Base-by-base conservation (phyloP, 2,329 filamentous ascomycete species). In the Arthrobotrys sphaeroides region DNA sequence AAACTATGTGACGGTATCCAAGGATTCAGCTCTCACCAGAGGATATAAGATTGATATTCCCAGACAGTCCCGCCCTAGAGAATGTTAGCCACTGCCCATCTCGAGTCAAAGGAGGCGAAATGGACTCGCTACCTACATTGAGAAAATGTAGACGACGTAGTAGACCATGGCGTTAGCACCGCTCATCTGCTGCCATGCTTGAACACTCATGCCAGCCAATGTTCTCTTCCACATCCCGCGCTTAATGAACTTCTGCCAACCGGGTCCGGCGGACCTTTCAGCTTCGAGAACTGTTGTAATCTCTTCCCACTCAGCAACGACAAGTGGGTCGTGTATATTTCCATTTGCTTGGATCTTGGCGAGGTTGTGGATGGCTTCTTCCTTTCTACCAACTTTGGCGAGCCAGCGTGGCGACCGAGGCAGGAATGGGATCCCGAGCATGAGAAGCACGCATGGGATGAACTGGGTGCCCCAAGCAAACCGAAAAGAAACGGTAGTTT, bases 91-190 rank as follows among this genome's bases (percentile, higher is more conserved):
- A 18, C 49, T 6, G 7, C 36, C 16, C 33, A 28, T 12, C 28
- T 22, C 10, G 1, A 18, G n/a, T 12, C 20, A 2, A n/a, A n/a
- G 22, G 13, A 24, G 40, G 7, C n/a, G 2, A 2, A 62, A 5
- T 7, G 5, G 4, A 13, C 16, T 10, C 2, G 61, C 82, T 65
- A 89, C 84, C 38, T 85, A 87, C 87, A 89, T 89, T 59, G 85
- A 81, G 77, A 88, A 88, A 73, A 89, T 86, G 80, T 88, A 89
- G 2, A 87, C 85, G 72, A 89, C 85, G 70, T 89, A 89, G 80
- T 88, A 88, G 78, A 86, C 85, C 47, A 86, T 86, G 1, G 87
- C 85, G 60, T 88, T 88, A 60, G 87, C 87, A 5, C 87, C 87
- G 0, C 86, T 84, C 13, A 88, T 80, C 53, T 88, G 87, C 42